These are phyloP conservation scores for Glutinoglossum americanum DNA, from an alignment of 495 filamentous ascomycete species.

Conservation along the genomic window DNA sequence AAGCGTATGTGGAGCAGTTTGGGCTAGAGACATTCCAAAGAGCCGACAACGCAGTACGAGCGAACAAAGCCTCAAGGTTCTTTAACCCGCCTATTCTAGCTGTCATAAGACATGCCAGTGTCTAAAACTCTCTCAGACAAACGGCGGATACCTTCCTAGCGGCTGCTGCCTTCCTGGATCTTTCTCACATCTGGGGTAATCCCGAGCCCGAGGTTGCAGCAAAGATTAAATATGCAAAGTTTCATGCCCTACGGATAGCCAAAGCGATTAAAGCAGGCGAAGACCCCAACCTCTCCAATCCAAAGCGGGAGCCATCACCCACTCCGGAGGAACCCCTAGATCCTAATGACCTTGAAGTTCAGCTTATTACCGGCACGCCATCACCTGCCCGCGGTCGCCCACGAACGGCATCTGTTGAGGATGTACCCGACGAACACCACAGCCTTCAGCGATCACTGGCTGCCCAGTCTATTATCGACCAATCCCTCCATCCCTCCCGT, in stretches of 20 bases:
- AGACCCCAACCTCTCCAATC: constrained; percentile 83
- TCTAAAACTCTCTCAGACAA: constrained; percentile 31
- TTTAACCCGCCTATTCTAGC: not conserved
- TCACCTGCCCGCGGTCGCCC: constrained; percentile 22
- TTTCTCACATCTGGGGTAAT: constrained; percentile 62
- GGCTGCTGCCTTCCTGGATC: constrained; percentile 74
- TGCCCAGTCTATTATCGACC: constrained; percentile 21
- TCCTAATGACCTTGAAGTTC: constrained; percentile 40
- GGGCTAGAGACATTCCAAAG: constrained; percentile 67
- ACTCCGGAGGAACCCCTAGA: constrained; percentile 28
- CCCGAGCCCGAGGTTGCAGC: constrained; percentile 55
- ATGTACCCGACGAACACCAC: constrained; percentile 22
- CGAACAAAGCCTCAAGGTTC: constrained; percentile 69
- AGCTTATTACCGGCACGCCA: constrained; percentile 23
- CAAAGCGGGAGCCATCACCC: constrained; percentile 28
- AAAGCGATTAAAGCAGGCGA: constrained; percentile 81
- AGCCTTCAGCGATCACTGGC: constrained; percentile 18
- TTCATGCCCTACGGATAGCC: constrained; percentile 74
- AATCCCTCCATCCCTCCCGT: constrained; percentile 30
- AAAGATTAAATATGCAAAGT: constrained; percentile 91
- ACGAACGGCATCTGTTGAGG: not conserved
- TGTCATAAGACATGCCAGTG: not conserved
- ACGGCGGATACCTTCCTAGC: constrained; percentile 87
- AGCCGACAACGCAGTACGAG: constrained; percentile 60
- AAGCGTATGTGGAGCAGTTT: constrained; percentile 88